A percentile compares a stretch with the other conserved stretches of the same genome.
Evolutionary conservation across 2,329 filamentous ascomycete genomes (phyloP).

Genomic region (Colletotrichum sansevieriae): DNA sequence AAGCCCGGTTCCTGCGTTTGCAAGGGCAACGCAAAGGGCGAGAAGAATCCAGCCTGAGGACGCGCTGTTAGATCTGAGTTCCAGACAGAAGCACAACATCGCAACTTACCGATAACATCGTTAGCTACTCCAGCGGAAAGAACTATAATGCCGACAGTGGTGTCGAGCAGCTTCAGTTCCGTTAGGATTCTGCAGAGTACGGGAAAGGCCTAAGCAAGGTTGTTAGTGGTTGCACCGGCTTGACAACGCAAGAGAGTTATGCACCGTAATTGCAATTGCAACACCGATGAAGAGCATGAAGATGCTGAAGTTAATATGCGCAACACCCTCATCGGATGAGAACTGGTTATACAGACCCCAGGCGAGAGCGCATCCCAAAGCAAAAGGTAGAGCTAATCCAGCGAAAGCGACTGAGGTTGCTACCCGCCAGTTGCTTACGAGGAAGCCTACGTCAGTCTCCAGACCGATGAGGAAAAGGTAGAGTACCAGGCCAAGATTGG

Average conservation of each 20-base stretch:
- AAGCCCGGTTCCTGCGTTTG: constrained; percentile 87
- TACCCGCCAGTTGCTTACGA: constrained; percentile 84
- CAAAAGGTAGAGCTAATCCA: constrained; percentile 88
- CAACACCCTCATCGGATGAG: constrained; percentile 55
- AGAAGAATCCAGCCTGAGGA: constrained; percentile 80
- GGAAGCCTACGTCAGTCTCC: constrained; percentile 85
- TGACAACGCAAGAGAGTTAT: not conserved
- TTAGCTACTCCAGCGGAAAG: constrained; percentile 93
- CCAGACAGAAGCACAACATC: constrained; percentile 67
- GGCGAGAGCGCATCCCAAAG: constrained; percentile 82
- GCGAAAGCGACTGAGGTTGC: constrained; percentile 82
- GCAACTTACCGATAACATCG: constrained; percentile 76
- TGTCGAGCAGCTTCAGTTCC: constrained; percentile 86
- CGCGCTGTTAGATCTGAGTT: constrained; percentile 61
- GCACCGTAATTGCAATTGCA: constrained; percentile 85
- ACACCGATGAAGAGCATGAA: constrained; percentile 87
- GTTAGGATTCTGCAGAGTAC: constrained; percentile 95
- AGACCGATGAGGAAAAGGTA: constrained; percentile 91
- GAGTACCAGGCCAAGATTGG: constrained; percentile 85
- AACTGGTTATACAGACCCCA: constrained; percentile 86
- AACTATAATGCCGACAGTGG: constrained; percentile 88
- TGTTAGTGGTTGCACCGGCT: too few species aligned
- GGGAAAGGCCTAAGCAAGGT: constrained; percentile 71
- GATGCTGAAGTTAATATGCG: constrained; percentile 62
- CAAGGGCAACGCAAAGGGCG: constrained; percentile 91